These are phyloP conservation scores for Coccomyxa sp. DNA, from an alignment of 139 green algal species.

Conservation along the genomic window DNA sequence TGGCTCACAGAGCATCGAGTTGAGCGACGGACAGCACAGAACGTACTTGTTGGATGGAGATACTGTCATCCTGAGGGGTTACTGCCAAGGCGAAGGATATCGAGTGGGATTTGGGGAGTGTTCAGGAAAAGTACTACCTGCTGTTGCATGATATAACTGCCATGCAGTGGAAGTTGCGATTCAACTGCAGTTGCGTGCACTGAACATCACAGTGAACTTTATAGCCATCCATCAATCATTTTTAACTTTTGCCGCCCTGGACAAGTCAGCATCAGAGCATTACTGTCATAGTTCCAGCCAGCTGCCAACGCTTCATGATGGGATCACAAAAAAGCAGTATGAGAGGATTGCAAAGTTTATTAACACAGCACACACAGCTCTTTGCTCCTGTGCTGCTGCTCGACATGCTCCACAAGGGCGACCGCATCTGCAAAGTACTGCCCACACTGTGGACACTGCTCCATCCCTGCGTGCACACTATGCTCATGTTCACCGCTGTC, in stretches of 20 bases:
- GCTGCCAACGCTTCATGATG: too few relatives aligned
- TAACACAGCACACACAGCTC: slow-evolving; percentile 22
- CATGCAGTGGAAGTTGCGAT: too few relatives aligned
- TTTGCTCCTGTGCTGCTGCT: slow-evolving; percentile 17
- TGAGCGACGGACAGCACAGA: not conserved
- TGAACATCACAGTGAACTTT: too few relatives aligned
- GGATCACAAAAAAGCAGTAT: too few relatives aligned
- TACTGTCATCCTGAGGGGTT: slow-evolving; percentile 63
- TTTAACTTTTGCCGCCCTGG: too few relatives aligned
- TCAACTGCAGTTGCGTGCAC: too few relatives aligned
- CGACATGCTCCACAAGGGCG: slow-evolving; percentile 36
- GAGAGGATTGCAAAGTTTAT: not conserved
- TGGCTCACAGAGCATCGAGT: slow-evolving; percentile 37
- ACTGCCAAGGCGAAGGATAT: slow-evolving; percentile 42
- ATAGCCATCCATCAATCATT: too few relatives aligned
- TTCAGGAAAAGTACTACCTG: slow-evolving; percentile 42
- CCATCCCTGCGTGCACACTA: not conserved
- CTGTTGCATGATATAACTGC: too few relatives aligned
- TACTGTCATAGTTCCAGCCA: too few relatives aligned
- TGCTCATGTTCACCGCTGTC: too few relatives aligned
- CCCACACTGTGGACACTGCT: slow-evolving; percentile 37
- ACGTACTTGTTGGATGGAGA: slow-evolving; percentile 71
- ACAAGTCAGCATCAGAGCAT: too few relatives aligned
- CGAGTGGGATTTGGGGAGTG: slow-evolving; percentile 82
- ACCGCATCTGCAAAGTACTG: slow-evolving; percentile 26